Base-by-base conservation (phyloP, 192 early-diverging fungal species). In the Spizellomyces sp. region DNA sequence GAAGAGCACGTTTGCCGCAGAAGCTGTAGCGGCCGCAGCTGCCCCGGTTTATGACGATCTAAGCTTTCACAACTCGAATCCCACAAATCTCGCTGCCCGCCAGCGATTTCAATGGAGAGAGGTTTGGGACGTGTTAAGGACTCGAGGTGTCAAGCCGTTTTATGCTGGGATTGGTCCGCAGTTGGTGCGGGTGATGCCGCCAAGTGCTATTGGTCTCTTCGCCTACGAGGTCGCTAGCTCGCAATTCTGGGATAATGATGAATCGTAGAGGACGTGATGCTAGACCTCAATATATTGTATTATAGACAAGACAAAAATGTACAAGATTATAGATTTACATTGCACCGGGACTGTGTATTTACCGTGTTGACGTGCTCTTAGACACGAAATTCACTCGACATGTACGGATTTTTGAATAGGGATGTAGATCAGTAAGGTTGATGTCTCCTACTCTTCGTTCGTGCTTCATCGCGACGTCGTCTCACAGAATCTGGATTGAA, bases 171-270 rank as follows among this genome's bases (percentile, higher is more conserved):
- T 86, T 48, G 62, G 64, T 8, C 73, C 79, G 12, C 77, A 80
- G 59, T 69, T 86, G 67, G 69, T 82, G 0, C 64, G 81, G 54
- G 83, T 77, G 14, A 79, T 81, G 77, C 85, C 85, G 9, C 79
- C 85, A 8, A 77, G 79, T 58, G 82, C 85, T 0, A 46, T 82
- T 8, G 85, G 73, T 12, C 63, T 86, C 27, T 79, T 86, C 62
- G 81, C 78, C 6, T 86, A 81, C 67, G 85, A 86, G 63, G 45
- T 86, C 0, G 76, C 78, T 22, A 79, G 77, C n/a, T 62, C 64
- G 22, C 77, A 81, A 52, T 70, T 76, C 48, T 81, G 54, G 75
- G 79, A 69, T 61, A 71, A 68, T 64, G 74, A 80, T 36, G 62
- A 74, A 46, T 45, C 41, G 21, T 74, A 47, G 59, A 54, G 27